phyloP scores from a whole-genome alignment of 176 grass and related monocot species.

The maize (Zea mays) region Zm-B73-REFERENCE-NAM-5.0 NC_050098.1:210361001-210361500 shows the following conservation, averaged over 20 bases:
- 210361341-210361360: background rate
- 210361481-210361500: constrained; percentile 1
- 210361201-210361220: constrained; percentile 21
- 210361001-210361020: background rate
- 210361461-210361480: background rate
- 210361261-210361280: constrained; percentile 28
- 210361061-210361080: constrained; percentile 1
- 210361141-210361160: constrained; percentile 35
- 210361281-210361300: constrained; percentile 34
- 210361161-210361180: constrained; percentile 38
- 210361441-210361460: background rate
- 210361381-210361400: background rate
- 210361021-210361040: background rate
- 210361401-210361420: background rate
- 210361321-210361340: background rate
- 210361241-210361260: no score
- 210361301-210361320: background rate
- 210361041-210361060: background rate
- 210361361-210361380: background rate
- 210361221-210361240: background rate
- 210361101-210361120: background rate
- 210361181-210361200: constrained; percentile 25
- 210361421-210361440: background rate
- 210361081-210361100: no score
- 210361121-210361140: constrained; percentile 39